A percentile compares a stretch with the other conserved stretches of the same genome.
Conservation (phyloP, 2,329 filamentous ascomycete species). For the Ophiostoma himal-ulmi region DNA sequence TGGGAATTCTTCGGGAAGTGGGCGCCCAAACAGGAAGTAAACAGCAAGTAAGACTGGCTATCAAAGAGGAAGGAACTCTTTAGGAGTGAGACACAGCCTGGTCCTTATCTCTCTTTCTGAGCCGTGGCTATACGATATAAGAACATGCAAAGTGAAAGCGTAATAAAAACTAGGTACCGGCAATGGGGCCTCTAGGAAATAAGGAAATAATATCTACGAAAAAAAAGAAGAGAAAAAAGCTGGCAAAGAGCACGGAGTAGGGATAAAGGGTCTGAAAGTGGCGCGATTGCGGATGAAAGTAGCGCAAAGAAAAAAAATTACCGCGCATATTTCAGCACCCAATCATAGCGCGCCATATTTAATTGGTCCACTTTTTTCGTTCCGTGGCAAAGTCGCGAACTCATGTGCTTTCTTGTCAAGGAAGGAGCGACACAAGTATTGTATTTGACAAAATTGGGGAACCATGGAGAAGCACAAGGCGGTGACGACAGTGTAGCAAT, state of each 20-base stretch:
- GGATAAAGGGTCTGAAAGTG: constrained; percentile 13
- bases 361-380: constrained; percentile 15
- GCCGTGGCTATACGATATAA: background rate
- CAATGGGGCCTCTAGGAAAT: background rate
- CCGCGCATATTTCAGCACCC: constrained; percentile 1
- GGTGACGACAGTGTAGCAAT: background rate
- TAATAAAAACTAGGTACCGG: background rate
- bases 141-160: background rate
- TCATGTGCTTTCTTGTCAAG: constrained; percentile 22
- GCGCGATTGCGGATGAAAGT: constrained; percentile 19
- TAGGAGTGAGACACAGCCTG: background rate
- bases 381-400: constrained; percentile 24
- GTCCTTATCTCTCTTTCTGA: background rate
- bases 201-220: background rate
- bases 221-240: background rate
- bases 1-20: background rate
- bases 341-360: constrained; percentile 22
- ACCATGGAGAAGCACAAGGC: background rate
- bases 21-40: background rate
- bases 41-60: background rate
- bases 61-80: background rate
- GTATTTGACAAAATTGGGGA: constrained; percentile 2
- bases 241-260: background rate
- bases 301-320: constrained; percentile 19
- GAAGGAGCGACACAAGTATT: background rate